Percentiles rank a stretch among this genome's conserved stretches.
Evolutionary conservation across 768 basidiomycete species (phyloP).

Genomic region (Amanita rubescens): DNA sequence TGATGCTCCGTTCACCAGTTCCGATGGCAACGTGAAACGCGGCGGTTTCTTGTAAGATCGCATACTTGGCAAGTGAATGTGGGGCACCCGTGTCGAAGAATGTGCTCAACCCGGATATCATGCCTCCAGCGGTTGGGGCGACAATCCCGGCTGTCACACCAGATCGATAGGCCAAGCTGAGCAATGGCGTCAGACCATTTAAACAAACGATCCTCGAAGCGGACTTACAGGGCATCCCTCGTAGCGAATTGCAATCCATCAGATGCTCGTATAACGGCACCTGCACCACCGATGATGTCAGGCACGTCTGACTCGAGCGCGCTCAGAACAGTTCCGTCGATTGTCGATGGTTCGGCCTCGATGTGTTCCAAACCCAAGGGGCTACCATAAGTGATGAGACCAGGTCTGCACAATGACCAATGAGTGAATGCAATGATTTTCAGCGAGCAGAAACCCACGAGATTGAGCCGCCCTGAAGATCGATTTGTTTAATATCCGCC

Average conservation of each 20-base stretch:
- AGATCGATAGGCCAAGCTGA: constrained; percentile 48
- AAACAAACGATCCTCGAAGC: background rate
- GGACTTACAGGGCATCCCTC: constrained; percentile 40
- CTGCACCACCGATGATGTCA: constrained; percentile 33
- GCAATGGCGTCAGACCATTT: background rate
- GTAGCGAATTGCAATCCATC: constrained; percentile 70
- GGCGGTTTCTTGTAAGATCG: constrained; percentile 49
- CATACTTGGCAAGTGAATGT: constrained; percentile 48
- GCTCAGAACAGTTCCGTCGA: constrained; percentile 51
- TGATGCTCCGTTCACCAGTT: constrained; percentile 40
- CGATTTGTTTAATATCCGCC: constrained; percentile 29
- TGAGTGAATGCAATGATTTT: background rate
- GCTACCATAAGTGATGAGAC: constrained; percentile 57
- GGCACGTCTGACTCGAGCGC: constrained; percentile 35
- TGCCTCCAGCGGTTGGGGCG: constrained; percentile 40
- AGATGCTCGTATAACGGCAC: constrained; percentile 42
- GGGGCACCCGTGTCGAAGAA: constrained; percentile 49
- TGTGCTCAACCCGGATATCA: constrained; percentile 51
- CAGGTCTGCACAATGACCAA: constrained; percentile 36
- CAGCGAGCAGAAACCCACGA: constrained; percentile 35
- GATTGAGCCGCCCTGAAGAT: constrained; percentile 62
- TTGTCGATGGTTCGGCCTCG: constrained; percentile 44
- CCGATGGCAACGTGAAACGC: constrained; percentile 58
- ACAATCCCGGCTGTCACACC: constrained; percentile 61
- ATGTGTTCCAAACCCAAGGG: constrained; percentile 63